Percentiles rank a stretch among this genome's conserved stretches.
Conservation (phyloP, 2,329 filamentous ascomycete genomes). For the Geosmithia flava region DNA sequence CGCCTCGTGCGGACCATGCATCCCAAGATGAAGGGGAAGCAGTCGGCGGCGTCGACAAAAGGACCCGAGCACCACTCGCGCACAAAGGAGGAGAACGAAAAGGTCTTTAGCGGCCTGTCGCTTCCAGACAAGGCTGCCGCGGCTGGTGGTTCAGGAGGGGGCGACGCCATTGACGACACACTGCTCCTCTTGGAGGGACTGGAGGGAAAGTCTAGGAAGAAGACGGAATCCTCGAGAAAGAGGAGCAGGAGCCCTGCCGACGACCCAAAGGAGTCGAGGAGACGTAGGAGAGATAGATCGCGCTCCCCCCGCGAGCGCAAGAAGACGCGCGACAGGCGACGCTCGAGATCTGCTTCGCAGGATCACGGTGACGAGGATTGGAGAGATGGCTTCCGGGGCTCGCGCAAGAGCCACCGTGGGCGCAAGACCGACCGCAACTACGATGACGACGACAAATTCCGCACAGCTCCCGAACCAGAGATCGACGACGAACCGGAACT, state of each 20-base stretch:
- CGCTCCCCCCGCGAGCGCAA: conserved; percentile 26
- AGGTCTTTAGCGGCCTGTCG: conserved; percentile 81
- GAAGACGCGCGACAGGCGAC: conserved; percentile 16
- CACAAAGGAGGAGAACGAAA: conserved; percentile 59
- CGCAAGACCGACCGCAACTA: conserved; percentile 24
- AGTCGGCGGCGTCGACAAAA: conserved; percentile 17
- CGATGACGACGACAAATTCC: conserved; percentile 41
- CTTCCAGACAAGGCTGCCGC: conserved; percentile 61
- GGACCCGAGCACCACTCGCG: conserved; percentile 23
- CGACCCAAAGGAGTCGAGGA: conserved; percentile 25
- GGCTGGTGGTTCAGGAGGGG: conserved; percentile 15
- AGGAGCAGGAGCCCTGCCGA: conserved; percentile 47
- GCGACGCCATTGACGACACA: conserved; percentile 79
- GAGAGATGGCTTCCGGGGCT: conserved; percentile 19
- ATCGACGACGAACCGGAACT: conserved; percentile 71
- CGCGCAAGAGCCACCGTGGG: conserved; percentile 18
- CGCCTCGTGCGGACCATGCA: conserved; percentile 82
- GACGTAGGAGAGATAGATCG: conserved; percentile 24
- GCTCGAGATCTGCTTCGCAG: conserved; percentile 24
- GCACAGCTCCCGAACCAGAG: conserved; percentile 55
- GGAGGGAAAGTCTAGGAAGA: conserved; percentile 45
- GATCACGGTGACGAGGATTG: conserved; percentile 32
- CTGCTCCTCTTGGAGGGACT: conserved; percentile 82
- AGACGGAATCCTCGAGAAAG: conserved; percentile 25
- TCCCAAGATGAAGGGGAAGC: conserved; percentile 65